phyloP scores from a whole-genome alignment of 768 basidiomycete species.

The Rhodotorula taiwanensis region DNA sequence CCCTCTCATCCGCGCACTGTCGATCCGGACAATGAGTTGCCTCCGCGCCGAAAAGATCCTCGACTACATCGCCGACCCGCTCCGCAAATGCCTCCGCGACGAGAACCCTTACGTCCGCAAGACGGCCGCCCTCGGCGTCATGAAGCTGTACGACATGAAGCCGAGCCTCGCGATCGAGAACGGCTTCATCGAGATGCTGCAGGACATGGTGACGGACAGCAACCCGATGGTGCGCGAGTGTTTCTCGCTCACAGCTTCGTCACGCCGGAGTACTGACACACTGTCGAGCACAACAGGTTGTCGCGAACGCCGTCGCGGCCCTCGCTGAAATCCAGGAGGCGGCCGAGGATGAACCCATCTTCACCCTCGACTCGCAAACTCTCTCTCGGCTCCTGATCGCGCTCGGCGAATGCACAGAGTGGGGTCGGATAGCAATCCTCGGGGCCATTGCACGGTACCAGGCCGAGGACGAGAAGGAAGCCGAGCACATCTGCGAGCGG shows the following conservation, averaged over 20 bases:
- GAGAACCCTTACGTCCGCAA: slow-evolving; percentile 98
- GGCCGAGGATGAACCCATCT: slow-evolving; percentile 54
- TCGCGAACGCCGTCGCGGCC: slow-evolving; percentile 91
- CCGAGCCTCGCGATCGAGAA: slow-evolving; percentile 91
- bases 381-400: slow-evolving; percentile 88
- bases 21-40: slow-evolving; percentile 96
- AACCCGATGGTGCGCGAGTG: slow-evolving; percentile 82
- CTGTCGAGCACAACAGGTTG: slow-evolving; percentile 63
- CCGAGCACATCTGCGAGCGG: slow-evolving; percentile 96
- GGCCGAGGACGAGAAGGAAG: slow-evolving; percentile 82
- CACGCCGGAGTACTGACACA: no score
- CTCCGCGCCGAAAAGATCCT: slow-evolving; percentile 97
- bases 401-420: slow-evolving; percentile 95
- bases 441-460: slow-evolving; percentile 77
- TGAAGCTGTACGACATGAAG: slow-evolving; percentile 95
- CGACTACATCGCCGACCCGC: slow-evolving; percentile 93
- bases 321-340: slow-evolving; percentile 79
- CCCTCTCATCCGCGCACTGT: slow-evolving; percentile 88
- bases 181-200: slow-evolving; percentile 78
- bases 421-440: slow-evolving; percentile 91
- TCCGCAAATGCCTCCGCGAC: slow-evolving; percentile 83
- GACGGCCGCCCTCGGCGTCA: slow-evolving; percentile 93
- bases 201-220: slow-evolving; percentile 88
- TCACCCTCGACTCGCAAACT: slow-evolving; percentile 72
- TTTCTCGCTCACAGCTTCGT: neutral